Base-by-base conservation (phyloP, 768 basidiomycete genomes). In the Xerocomellus intermedius region DNA sequence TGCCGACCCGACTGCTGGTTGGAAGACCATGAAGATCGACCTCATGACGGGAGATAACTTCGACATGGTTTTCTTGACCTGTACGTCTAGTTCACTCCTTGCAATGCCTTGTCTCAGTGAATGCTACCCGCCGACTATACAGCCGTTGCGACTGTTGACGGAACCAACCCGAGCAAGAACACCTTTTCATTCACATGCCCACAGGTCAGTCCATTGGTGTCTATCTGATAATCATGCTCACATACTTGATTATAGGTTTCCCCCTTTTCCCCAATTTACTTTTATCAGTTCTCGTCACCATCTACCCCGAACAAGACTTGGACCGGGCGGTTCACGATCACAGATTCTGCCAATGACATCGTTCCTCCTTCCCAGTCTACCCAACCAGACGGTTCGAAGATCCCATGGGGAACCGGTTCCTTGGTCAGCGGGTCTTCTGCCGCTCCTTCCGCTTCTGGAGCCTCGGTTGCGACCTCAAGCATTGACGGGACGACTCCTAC, bases 31-130 rank as follows among this genome's bases (percentile, higher is more conserved):
- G 83, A 72, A 77, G 57, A 88, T 94, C 53, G 75, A 90, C 67
- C 80, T 93, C 68, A 92, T 90, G 89, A 85, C 87, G 1, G 91
- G 91, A 5, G 66, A 78, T 64, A 92, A 94, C 73, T 70, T 78
- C 48, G 58, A 77, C 37, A 92, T 92, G 89, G 64, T 82, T 38
- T 80, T 77, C 61, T 59, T 92, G 53, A 82, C 84, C 13, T 83
- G 88, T 90, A 58, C 55, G 85, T 75, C 12, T 32, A 50, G 17
- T 35, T 36, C 12, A 46, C 28, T 30, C 22, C 22, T 44, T 16
- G 47, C 33, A 14, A 46, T 42, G 14, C 2, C 17, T 37, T 39
- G 24, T 41, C n/a, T 37, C 36, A 10, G 39, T 16, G 38, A 41
- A 46, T 9, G 35, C n/a, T 42, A 32, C 4, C 24, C 12, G 1